Evolutionary conservation across 2,329 filamentous ascomycete species (phyloP).

Genomic region (Cucurbitaria berberidis): DNA sequence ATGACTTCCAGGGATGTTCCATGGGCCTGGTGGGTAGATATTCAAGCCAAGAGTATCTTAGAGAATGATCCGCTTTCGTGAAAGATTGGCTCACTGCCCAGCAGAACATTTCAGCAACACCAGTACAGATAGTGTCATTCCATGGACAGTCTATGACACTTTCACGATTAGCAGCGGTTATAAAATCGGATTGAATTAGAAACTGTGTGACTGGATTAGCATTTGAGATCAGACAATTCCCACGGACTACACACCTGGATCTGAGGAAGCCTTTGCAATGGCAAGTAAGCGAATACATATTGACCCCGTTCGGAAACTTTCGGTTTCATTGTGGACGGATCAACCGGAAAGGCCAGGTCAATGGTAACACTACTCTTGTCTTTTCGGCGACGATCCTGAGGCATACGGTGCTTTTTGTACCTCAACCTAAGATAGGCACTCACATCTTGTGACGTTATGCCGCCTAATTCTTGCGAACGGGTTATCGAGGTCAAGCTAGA

Average conservation of each 20-base stretch:
- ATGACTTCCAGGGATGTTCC: conserved; percentile 13
- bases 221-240: background rate
- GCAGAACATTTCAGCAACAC: conserved; percentile 16
- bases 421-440: conserved; percentile 6
- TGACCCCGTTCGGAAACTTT: conserved; percentile 20
- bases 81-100: conserved; percentile 15
- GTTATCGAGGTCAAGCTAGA: background rate
- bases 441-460: background rate
- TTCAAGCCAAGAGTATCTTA: conserved; percentile 26
- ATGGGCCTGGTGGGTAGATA: conserved; percentile 17
- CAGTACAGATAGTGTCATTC: conserved; percentile 25
- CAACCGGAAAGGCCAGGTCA: conserved; percentile 31
- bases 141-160: conserved; percentile 23
- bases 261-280: conserved; percentile 19
- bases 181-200: conserved; percentile 36
- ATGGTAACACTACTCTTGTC: conserved; percentile 7
- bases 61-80: conserved; percentile 8
- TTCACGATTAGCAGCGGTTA: conserved; percentile 30
- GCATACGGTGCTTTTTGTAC: conserved; percentile 8
- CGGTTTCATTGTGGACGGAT: conserved; percentile 13
- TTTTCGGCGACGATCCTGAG: conserved; percentile 14
- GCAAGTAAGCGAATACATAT: conserved; percentile 28
- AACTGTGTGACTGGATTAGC: conserved; percentile 22
- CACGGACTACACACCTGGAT: conserved; percentile 20
- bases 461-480: background rate